Evolutionary conservation across 1,139 yeast species (phyloP).

Genomic region (Candida anutae): DNA sequence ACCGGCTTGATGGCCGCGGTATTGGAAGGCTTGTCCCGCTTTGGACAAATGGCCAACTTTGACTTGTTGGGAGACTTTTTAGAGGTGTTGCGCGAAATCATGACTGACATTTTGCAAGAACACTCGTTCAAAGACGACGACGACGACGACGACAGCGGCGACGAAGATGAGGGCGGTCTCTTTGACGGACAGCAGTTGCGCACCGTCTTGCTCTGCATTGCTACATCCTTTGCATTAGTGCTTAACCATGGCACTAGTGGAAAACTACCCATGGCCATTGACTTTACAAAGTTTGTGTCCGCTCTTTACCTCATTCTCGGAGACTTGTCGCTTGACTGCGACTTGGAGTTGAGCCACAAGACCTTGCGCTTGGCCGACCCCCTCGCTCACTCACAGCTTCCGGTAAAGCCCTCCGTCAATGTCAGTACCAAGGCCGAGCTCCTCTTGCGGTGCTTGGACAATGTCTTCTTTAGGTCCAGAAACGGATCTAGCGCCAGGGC

Average conservation of each 20-base stretch:
- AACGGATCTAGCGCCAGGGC: conserved; percentile 70
- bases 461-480: conserved; percentile 69
- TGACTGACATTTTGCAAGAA: conserved; percentile 37
- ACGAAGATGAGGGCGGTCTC: conserved; percentile 22
- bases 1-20: conserved; percentile 66
- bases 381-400: conserved; percentile 26
- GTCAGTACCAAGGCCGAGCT: conserved; percentile 87
- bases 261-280: conserved; percentile 50
- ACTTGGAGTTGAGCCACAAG: conserved; percentile 78
- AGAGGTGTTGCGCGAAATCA: conserved; percentile 78
- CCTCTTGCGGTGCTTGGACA: conserved; percentile 68
- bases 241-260: conserved; percentile 62
- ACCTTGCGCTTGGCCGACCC: conserved; percentile 77
- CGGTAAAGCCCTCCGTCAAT: conserved; percentile 63
- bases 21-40: conserved; percentile 82
- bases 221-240: conserved; percentile 79
- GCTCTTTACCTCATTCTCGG: conserved; percentile 63
- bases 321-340: conserved; percentile 69
- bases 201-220: conserved; percentile 73
- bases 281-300: conserved; percentile 63
- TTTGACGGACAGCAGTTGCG: conserved; percentile 40
- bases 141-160: conserved; percentile 14
- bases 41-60: conserved; percentile 87
- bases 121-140: conserved; percentile 15
- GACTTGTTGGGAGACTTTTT: conserved; percentile 89